Evolutionary conservation across 23 red algal species (phyloP).

Genomic region (Cyanidioschyzon merolae): DNA sequence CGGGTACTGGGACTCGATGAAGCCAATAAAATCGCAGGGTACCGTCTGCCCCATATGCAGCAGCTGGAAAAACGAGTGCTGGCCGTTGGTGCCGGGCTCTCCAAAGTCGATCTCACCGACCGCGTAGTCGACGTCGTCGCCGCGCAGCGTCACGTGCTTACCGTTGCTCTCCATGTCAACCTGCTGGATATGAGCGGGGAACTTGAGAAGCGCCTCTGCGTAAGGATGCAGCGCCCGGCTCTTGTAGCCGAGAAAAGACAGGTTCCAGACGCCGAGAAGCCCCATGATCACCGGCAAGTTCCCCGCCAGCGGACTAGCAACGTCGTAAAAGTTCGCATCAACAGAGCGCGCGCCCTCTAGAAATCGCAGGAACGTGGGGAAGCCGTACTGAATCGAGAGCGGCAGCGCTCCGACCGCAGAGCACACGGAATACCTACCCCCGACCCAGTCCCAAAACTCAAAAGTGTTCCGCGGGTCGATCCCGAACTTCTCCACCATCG

Average conservation of each 20-base stretch:
- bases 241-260: constrained; percentile 75
- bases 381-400: constrained; percentile 71
- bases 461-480: constrained; percentile 73
- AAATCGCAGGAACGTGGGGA: constrained; percentile 49
- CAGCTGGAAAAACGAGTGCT: constrained; percentile 98
- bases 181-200: constrained; percentile 95
- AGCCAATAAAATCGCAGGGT: constrained; percentile 82
- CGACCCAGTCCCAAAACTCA: constrained; percentile 98
- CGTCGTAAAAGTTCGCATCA: constrained; percentile 54
- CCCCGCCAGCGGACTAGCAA: constrained; percentile 30
- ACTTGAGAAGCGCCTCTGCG: constrained; percentile 78
- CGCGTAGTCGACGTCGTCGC: constrained; percentile 48
- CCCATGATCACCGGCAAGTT: constrained; percentile 94
- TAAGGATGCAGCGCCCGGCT: constrained; percentile 78
- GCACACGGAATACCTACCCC: constrained; percentile 89
- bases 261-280: constrained; percentile 84
- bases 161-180: constrained; percentile 91
- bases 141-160: constrained; percentile 65
- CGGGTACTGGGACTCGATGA: constrained; percentile 65
- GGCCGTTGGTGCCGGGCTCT: constrained; percentile 91
- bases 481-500: constrained; percentile 66
- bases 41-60: constrained; percentile 83
- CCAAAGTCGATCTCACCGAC: constrained; percentile 81
- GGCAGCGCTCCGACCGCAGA: constrained; percentile 88
- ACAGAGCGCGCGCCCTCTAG: constrained; percentile 64